Base-by-base conservation (phyloP, 192 early-diverging fungal genomes). In the Diversispora eburnea region DNA sequence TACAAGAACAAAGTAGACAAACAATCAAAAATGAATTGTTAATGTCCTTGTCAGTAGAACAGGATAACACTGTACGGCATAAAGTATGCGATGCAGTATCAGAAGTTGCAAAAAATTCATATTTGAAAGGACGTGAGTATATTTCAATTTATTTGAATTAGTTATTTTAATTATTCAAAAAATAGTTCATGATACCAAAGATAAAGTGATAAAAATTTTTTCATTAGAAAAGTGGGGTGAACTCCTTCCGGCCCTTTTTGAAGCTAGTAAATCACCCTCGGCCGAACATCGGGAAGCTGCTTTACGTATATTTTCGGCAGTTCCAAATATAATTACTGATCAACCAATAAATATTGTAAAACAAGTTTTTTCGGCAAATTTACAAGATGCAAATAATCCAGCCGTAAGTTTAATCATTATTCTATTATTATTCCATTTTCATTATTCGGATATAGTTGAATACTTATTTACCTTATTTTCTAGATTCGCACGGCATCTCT, bases 71-170 rank as follows among this genome's bases (percentile, higher is more conserved):
- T 10, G 89, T 93, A 33, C 88, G 95, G 54, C 90, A 95, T 80
- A 99, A 98, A 84, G 84, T 99, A 59, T 93, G 91, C 78, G 97
- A 98, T 80, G 92, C 95, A 25, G 91, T 97, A 77, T 82, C 96
- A 15, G 95, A 98, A 76, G 85, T 99, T 58, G 88, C 91, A 73
- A 88, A 87, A 77, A 83, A 85, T 67, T 79, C 82, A 51, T 73
- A 81, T 9, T 52, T 73, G 59, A 84, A 81, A 72, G 82, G 79
- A 58, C 81, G 85, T 86, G 73, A 79, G 83, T 82, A 49, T 63
- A 33, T 13, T 33, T 59, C 12, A 33, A 33, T 12, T 33, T n/a
- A 4, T 59, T 59, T 33, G 8, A 59, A 4, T 55, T 45, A 48
- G 54, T 47, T 58, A 51, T 15, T 65, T 56, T 33, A 46, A 58